phyloP scores from a whole-genome alignment of 2,329 filamentous ascomycete species.

The Hypomyces rosellus region DNA sequence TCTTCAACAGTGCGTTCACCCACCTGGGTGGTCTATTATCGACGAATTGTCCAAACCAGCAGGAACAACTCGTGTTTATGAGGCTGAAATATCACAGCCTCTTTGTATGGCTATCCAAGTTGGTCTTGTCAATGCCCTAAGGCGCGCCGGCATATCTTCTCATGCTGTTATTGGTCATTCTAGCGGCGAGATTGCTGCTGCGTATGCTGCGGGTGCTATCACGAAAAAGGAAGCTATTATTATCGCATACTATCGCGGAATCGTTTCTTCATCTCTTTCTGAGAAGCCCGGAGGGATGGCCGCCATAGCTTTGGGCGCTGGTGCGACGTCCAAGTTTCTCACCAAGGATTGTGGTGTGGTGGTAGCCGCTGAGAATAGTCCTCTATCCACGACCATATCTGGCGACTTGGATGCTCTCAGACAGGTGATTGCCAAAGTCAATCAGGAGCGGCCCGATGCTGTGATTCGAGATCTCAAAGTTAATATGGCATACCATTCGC shows the following conservation, averaged over 20 bases:
- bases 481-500: constrained; percentile 24
- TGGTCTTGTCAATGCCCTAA: constrained; percentile 28
- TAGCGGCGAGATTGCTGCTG: constrained; percentile 26
- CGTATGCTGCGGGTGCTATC: constrained; percentile 18
- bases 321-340: constrained; percentile 7
- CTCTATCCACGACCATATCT: constrained; percentile 15
- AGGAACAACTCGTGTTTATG: background rate
- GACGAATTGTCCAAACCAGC: background rate
- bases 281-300: constrained; percentile 18
- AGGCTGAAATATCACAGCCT: constrained; percentile 22
- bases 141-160: constrained; percentile 24
- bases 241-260: constrained; percentile 16
- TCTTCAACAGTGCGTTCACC: background rate
- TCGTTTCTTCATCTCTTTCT: background rate
- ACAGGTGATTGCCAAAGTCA: background rate
- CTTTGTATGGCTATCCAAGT: constrained; percentile 28
- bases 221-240: constrained; percentile 13
- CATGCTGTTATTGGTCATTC: constrained; percentile 33
- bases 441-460: background rate
- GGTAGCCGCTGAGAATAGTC: constrained; percentile 19
- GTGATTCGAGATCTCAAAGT: background rate
- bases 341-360: constrained; percentile 10
- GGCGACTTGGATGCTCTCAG: constrained; percentile 16
- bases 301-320: constrained; percentile 14
- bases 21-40: background rate